These are phyloP conservation scores for Pythium pyrilobum DNA, from an alignment of 352 stramenopile genomes.

Conservation along the genomic window DNA sequence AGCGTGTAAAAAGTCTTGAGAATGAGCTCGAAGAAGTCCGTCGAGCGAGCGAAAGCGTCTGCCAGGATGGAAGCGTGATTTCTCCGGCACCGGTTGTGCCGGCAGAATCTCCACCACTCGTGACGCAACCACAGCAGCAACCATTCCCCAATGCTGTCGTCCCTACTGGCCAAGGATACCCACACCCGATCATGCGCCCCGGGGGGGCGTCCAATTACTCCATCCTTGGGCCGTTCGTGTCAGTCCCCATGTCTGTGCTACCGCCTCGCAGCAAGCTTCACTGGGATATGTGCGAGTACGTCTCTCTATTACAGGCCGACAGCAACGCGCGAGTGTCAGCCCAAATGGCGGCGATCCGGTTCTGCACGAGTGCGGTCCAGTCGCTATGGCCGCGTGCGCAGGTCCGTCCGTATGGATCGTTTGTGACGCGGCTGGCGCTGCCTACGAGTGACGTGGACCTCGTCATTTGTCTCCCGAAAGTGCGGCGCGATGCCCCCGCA, in stretches of 20 bases:
- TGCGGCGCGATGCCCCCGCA: conserved; percentile 92
- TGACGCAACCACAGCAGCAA: neutral
- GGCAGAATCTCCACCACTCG: conserved; percentile 6
- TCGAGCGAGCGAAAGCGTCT: neutral
- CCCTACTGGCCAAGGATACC: conserved; percentile 36
- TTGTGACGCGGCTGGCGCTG: conserved; percentile 93
- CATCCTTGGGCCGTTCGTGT: conserved; percentile 73
- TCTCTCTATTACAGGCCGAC: conserved; percentile 70
- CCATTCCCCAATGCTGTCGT: conserved; percentile 13
- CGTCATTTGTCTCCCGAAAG: conserved; percentile 97
- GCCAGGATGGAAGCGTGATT: neutral
- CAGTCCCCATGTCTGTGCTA: conserved; percentile 78
- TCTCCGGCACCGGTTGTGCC: too few species aligned
- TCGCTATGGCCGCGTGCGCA: conserved; percentile 94
- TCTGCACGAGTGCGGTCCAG: conserved; percentile 80
- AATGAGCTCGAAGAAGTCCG: conserved; percentile 13
- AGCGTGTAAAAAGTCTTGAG: conserved; percentile 15
- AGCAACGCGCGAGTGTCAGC: conserved; percentile 60
- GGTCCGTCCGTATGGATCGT: conserved; percentile 96
- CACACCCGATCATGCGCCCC: conserved; percentile 26
- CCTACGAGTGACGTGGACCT: conserved; percentile 97
- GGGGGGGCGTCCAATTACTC: conserved; percentile 33
- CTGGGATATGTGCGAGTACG: conserved; percentile 86
- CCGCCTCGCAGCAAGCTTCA: conserved; percentile 79
- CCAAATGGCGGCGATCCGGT: conserved; percentile 67